A percentile compares a stretch with the other conserved stretches of the same genome.
These are phyloP conservation scores for Macrolepiota dolichaula DNA, from an alignment of 768 basidiomycete species.

Conservation along the genomic window DNA sequence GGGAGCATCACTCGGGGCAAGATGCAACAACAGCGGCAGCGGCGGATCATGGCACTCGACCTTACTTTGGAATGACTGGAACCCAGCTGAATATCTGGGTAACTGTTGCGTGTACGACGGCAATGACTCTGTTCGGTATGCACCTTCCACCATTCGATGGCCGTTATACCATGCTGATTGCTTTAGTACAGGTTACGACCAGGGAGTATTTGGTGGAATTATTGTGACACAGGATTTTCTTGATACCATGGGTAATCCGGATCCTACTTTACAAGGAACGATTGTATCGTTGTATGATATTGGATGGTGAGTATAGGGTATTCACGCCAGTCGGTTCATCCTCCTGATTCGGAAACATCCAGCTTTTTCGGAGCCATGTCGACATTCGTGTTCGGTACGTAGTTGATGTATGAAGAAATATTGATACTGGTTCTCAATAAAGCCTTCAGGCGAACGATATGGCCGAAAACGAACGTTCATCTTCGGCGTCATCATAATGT, in stretches of 20 bases:
- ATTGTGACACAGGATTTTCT: slow-evolving; percentile 46
- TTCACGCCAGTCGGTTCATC: not conserved
- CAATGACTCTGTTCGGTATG: slow-evolving; percentile 49
- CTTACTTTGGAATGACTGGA: slow-evolving; percentile 44
- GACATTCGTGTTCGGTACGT: slow-evolving; percentile 35
- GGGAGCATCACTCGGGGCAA: not conserved
- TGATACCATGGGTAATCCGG: slow-evolving; percentile 44
- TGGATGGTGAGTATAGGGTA: slow-evolving; percentile 34
- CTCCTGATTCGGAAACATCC: not conserved
- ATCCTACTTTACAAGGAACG: slow-evolving; percentile 41
- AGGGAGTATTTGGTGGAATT: slow-evolving; percentile 51
- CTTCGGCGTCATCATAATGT: slow-evolving; percentile 49
- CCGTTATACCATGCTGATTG: not conserved
- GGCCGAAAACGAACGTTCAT: slow-evolving; percentile 48
- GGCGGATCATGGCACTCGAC: slow-evolving; percentile 15
- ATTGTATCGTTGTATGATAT: slow-evolving; percentile 52
- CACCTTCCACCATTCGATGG: not conserved
- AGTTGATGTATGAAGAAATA: not conserved
- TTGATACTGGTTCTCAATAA: not conserved
- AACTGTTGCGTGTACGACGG: slow-evolving; percentile 47
- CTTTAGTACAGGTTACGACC: slow-evolving; percentile 41
- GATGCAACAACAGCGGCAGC: not conserved
- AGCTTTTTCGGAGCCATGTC: slow-evolving; percentile 46
- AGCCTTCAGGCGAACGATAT: slow-evolving; percentile 30
- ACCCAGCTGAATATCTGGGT: slow-evolving; percentile 42